Conservation (phyloP, 805 yeast species). For the Candida succiphila region DNA sequence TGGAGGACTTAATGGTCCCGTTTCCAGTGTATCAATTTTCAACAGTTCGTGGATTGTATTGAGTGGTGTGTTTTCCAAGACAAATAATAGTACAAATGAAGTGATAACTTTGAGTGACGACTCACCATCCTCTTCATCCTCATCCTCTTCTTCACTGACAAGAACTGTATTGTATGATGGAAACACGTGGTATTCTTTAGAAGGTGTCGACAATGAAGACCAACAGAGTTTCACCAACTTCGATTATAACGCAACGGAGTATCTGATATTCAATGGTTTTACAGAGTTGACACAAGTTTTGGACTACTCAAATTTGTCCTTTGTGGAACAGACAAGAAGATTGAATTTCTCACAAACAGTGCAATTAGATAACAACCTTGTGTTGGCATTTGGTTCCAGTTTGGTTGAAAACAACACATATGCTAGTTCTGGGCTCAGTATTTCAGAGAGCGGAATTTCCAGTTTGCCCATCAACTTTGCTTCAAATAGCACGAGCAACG, state of each 20-base stretch:
- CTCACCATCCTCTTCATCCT: constrained; percentile 21
- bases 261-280: constrained; percentile 26
- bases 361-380: constrained; percentile 2
- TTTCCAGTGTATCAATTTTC: constrained; percentile 20
- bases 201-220: constrained; percentile 7
- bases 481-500: constrained; percentile 3
- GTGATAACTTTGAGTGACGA: constrained; percentile 30
- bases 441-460: background rate
- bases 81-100: constrained; percentile 24
- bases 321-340: constrained; percentile 19
- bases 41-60: constrained; percentile 29
- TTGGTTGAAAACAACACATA: background rate
- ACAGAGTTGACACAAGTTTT: constrained; percentile 22
- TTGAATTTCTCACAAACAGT: constrained; percentile 21
- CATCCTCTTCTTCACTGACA: constrained; percentile 9
- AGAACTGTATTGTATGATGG: constrained; percentile 29
- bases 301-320: constrained; percentile 27
- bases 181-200: constrained; percentile 31
- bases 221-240: constrained; percentile 22
- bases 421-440: constrained; percentile 4
- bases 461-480: constrained; percentile 15
- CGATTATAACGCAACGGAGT: constrained; percentile 29
- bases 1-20: constrained; percentile 31
- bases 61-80: constrained; percentile 33
- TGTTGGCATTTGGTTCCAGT: constrained; percentile 8